A percentile compares a stretch with the other conserved stretches of the same genome.
Evolutionary conservation across 139 green algal genomes (phyloP).

Genomic region (Gonium pectorale): DNA sequence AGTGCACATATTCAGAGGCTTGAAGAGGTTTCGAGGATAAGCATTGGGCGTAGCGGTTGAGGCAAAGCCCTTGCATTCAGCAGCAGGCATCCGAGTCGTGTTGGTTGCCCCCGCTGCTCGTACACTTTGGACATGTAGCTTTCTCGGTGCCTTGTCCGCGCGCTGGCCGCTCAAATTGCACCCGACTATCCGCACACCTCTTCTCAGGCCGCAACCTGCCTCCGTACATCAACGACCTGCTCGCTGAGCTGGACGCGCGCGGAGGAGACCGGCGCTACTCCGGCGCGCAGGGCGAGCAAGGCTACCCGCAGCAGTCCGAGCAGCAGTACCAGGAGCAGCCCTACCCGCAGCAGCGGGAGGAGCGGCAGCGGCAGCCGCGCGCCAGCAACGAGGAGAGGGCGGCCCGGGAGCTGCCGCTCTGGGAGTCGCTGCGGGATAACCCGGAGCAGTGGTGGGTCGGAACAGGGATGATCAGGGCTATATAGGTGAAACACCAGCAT

Average conservation of each 20-base stretch:
- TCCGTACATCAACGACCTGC: constrained; percentile 1
- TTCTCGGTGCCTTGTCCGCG: too few relatives aligned
- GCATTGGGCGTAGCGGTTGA: too few relatives aligned
- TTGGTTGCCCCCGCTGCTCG: too few relatives aligned
- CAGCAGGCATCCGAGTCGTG: too few relatives aligned
- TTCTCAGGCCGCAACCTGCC: constrained; percentile 2
- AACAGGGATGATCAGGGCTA: neutral
- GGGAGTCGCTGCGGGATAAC: constrained; percentile 25
- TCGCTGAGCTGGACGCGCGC: constrained; percentile 11
- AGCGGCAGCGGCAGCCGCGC: constrained; percentile 11
- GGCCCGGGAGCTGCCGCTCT: neutral
- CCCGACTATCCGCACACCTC: too few relatives aligned
- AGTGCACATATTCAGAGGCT: too few relatives aligned
- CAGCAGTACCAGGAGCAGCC: constrained; percentile 12
- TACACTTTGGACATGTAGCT: too few relatives aligned
- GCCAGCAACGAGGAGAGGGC: neutral
- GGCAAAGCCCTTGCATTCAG: too few relatives aligned
- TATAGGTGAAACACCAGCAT: too few relatives aligned
- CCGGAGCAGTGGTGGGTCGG: constrained; percentile 42
- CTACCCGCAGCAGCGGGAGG: neutral
- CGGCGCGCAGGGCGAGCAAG: neutral
- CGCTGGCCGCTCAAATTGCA: too few relatives aligned
- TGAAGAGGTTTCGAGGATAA: too few relatives aligned
- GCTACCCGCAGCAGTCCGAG: neutral
- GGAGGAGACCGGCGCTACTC: too few relatives aligned